Evolutionary conservation across 2,329 filamentous ascomycete species (phyloP), one percentile per base, ranked within the genome.

Genomic region (Aspergillus chevalieri): DNA sequence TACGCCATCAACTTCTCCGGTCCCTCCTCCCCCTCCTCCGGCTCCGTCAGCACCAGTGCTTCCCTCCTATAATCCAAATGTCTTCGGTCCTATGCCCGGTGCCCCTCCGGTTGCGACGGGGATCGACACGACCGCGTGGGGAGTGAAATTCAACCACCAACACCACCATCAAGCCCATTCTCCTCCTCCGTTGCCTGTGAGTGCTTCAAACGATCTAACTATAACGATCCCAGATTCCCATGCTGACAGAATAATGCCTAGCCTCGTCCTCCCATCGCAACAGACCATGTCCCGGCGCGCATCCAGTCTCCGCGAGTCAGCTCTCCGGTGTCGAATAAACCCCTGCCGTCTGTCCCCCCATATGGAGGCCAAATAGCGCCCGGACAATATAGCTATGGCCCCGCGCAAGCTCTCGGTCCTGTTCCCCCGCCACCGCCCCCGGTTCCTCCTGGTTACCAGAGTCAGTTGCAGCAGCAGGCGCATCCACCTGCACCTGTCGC

Each of bases 71-170:
- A 65, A 62, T 30, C 67, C 68, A 12, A 64, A 55, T 38, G 63
- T 52, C 6, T 72, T 70, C 52, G 68, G 68, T 4, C 62, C 60
- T 19, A 70, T 66, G 45, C 63, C 65, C 17, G 56, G 56, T 39
- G 49, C 58, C 17, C 26, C 58, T 46, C 57, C 21, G 56, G 51
- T 44, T 47, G 38, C 38, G 38, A 41, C 43, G 19, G 51, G 47
- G 6, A 15, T 60, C 19, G 66, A 73, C 54, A 69, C 69, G 12
- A 62, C 66, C 14, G 57, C 58, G 14, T 75, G 72, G 73, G 73
- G 72, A 22, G 71, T 74, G 43, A 66, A 66, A 47, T 74, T 71
- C 52, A 73, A 72, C 50, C 65, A 57, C 14, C 47, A 64, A 44
- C 65, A 24, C 14, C 46, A 64, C 44, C 65, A 65, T 36, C 58